A percentile compares a stretch with the other conserved stretches of the same genome.
Conservation (phyloP, 208 protist species). For the Crithidia expoeki region DNA sequence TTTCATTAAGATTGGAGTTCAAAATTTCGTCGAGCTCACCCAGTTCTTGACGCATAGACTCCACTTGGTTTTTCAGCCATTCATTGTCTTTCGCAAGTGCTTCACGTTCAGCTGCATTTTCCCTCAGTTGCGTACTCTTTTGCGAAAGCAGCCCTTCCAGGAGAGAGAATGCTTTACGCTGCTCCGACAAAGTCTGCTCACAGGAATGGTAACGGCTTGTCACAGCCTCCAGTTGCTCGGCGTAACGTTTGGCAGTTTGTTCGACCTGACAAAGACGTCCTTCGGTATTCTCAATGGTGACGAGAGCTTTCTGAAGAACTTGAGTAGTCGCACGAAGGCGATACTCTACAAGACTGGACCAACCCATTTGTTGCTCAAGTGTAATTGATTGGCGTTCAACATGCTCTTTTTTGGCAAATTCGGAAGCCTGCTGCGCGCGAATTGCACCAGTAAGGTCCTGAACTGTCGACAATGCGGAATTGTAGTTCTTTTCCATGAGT, state of each 20-base stretch:
- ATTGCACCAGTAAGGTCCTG: constrained; percentile 40
- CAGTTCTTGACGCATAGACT: constrained; percentile 72
- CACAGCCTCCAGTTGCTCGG: constrained; percentile 3
- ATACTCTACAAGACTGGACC: background rate
- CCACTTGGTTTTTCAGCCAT: constrained; percentile 66
- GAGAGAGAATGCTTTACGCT: constrained; percentile 17
- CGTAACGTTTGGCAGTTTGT: background rate
- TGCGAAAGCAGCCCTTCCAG: constrained; percentile 31
- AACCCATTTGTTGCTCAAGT: constrained; percentile 12
- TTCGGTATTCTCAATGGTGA: background rate
- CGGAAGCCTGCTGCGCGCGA: constrained; percentile 25
- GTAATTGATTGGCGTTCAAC: constrained; percentile 10
- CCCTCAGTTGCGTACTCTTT: constrained; percentile 10
- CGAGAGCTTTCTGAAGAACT: background rate
- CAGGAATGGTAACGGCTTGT: constrained; percentile 4
- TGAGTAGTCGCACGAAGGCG: background rate
- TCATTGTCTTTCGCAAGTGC: constrained; percentile 55
- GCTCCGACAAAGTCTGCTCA: constrained; percentile 25
- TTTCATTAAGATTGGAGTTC: constrained; percentile 73
- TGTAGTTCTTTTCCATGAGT: constrained; percentile 35
- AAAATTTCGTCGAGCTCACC: constrained; percentile 76
- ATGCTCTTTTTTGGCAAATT: constrained; percentile 25
- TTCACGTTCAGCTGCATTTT: constrained; percentile 6
- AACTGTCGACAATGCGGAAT: constrained; percentile 26
- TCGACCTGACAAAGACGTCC: constrained; percentile 4